phyloP scores from a whole-genome alignment of 2,329 filamentous ascomycete genomes.

The Pyrenophora graminea region DNA sequence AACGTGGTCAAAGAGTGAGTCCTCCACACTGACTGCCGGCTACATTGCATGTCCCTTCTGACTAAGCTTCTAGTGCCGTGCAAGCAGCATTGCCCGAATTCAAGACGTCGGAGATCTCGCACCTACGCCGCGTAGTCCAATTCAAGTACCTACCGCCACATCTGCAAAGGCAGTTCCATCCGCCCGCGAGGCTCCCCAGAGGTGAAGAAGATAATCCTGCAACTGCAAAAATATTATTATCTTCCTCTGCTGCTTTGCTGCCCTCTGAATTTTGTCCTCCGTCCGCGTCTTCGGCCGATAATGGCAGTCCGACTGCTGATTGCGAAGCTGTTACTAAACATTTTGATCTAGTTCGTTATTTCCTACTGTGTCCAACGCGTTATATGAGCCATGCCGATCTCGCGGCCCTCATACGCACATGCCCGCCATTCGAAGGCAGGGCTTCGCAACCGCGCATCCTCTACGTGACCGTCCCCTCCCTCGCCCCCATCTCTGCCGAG shows the following conservation, averaged over 20 bases:
- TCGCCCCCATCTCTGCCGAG: constrained; percentile 74
- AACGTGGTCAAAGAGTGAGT: constrained; percentile 74
- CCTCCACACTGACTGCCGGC: constrained; percentile 11
- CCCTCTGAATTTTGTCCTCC: constrained; percentile 14
- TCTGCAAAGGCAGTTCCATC: constrained; percentile 49
- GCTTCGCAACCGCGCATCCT: constrained; percentile 59
- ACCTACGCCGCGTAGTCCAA: constrained; percentile 78
- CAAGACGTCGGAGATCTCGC: constrained; percentile 52
- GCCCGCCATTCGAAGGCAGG: constrained; percentile 46
- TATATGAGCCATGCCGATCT: constrained; percentile 59
- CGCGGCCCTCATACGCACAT: constrained; percentile 36
- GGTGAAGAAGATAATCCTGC: constrained; percentile 40
- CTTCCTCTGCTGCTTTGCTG: constrained; percentile 26
- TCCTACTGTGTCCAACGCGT: constrained; percentile 57
- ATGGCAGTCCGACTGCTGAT: constrained; percentile 17
- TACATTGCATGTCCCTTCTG: constrained; percentile 12
- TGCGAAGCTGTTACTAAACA: constrained; percentile 31
- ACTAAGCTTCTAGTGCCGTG: constrained; percentile 48
- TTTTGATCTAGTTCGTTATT: constrained; percentile 49
- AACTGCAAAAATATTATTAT: constrained; percentile 34
- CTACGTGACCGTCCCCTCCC: constrained; percentile 69
- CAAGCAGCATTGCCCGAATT: constrained; percentile 51
- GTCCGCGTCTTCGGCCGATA: constrained; percentile 8
- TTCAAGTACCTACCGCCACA: constrained; percentile 68
- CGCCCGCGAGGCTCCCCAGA: constrained; percentile 39